Conservation (phyloP, 176 grass and related monocot genomes). For the Juncus effusus region DNA sequence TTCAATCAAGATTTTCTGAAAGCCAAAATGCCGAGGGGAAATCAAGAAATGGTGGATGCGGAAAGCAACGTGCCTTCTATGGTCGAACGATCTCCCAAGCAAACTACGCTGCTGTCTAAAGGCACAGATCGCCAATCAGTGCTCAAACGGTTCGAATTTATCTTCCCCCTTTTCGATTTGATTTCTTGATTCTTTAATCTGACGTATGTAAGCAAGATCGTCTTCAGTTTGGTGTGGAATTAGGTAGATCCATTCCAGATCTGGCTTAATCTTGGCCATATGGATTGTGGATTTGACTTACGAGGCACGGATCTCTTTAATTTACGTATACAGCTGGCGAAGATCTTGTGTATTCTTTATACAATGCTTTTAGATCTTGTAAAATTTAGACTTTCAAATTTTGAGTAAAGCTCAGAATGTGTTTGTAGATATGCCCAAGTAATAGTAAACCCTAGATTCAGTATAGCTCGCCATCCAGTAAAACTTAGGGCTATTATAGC, state of each 20-base stretch:
- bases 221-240: conserved; percentile 2
- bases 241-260: conserved; percentile 1
- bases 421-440: too few species aligned
- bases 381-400: neutral
- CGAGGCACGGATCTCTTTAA: too few species aligned
- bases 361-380: too few species aligned
- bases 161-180: neutral
- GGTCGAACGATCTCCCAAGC: conserved; percentile 31
- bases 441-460: neutral
- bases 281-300: neutral
- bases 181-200: neutral
- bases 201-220: neutral
- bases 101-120: conserved; percentile 20
- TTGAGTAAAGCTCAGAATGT: too few species aligned
- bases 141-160: conserved; percentile 36
- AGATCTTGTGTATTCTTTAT: too few species aligned
- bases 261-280: neutral
- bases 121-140: conserved; percentile 77
- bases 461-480: neutral
- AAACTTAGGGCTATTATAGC: neutral
- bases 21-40: conserved; percentile 54
- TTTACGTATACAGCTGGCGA: neutral
- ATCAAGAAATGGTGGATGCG: conserved; percentile 59
- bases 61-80: conserved; percentile 37
- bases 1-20: neutral